These are phyloP conservation scores for Hirschfeldia incana DNA, from an alignment of 345 rosid genomes.

Conservation along the genomic window DNA sequence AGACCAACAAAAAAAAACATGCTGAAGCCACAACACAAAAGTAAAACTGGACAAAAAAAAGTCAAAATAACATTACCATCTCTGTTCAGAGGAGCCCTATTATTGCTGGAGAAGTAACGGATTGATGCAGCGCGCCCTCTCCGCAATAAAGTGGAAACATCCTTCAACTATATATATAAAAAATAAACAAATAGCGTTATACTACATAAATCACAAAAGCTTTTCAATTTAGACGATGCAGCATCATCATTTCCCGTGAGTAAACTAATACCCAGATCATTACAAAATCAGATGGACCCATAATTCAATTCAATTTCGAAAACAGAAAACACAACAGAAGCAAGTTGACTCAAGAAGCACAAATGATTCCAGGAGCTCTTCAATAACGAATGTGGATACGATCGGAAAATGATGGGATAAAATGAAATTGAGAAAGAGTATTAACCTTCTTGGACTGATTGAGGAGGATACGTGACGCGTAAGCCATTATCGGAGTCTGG, in stretches of 20 bases:
- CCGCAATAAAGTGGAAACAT: constrained; percentile 50
- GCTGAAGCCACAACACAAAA: constrained; percentile 12
- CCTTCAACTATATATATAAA: constrained; percentile 50
- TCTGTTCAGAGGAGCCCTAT: constrained; percentile 40
- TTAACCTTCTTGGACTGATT: constrained; percentile 60
- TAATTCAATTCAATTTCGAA: not conserved
- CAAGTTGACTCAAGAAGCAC: too few species aligned
- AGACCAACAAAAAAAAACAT: constrained; percentile 25
- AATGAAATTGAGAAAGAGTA: constrained; percentile 1
- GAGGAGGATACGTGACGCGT: constrained; percentile 61
- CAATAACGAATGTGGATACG: not conserved
- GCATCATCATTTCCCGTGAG: too few species aligned
- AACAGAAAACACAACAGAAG: not conserved
- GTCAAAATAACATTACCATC: constrained; percentile 70
- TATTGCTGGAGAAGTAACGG: constrained; percentile 59
- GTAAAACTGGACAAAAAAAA: not conserved
- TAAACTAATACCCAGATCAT: not conserved
- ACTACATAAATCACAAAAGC: not conserved
- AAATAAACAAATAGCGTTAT: not conserved
- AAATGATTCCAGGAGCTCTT: too few species aligned
- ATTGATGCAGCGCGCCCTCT: constrained; percentile 50
- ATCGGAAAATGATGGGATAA: constrained; percentile 17
- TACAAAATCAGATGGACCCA: not conserved
- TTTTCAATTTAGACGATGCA: not conserved
- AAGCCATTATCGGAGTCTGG: constrained; percentile 49